These are phyloP conservation scores for Thelonectria discophora DNA, from an alignment of 2,329 filamentous ascomycete species.

Conservation along the genomic window DNA sequence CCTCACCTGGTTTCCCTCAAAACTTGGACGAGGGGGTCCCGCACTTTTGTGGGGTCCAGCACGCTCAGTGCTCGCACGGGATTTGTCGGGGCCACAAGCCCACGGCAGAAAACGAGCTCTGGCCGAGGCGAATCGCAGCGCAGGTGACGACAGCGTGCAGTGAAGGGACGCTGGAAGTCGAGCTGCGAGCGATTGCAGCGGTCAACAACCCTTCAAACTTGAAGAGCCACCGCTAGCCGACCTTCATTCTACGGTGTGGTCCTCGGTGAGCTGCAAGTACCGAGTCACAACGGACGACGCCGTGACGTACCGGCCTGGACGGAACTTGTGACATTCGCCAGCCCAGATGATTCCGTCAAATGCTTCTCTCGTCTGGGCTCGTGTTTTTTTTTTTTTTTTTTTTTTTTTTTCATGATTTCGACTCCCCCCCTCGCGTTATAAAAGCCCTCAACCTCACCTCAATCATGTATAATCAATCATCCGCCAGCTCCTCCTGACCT, in stretches of 20 bases:
- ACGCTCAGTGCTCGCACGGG: conserved; percentile 34
- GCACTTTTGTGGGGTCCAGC: conserved; percentile 1
- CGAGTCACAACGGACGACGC: too few species aligned
- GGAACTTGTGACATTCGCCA: neutral
- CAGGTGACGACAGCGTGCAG: conserved; percentile 34
- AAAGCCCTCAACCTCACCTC: neutral
- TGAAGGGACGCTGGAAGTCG: conserved; percentile 10
- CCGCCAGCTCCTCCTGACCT: conserved; percentile 14
- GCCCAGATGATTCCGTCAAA: neutral
- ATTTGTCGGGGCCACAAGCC: conserved; percentile 37
- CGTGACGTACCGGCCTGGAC: too few species aligned
- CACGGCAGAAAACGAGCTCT: conserved; percentile 34
- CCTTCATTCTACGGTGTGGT: conserved; percentile 17
- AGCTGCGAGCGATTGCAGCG: conserved; percentile 7
- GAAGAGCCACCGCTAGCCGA: conserved; percentile 24
- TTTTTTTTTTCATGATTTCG: too few species aligned
- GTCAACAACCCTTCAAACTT: neutral
- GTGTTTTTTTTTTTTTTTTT: too few species aligned
- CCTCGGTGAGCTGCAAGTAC: conserved; percentile 18
- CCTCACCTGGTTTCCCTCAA: neutral
- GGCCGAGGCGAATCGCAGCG: conserved; percentile 27
- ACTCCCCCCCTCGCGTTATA: neutral
- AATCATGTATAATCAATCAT: neutral
- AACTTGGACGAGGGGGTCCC: neutral
- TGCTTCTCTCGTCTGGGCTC: too few species aligned